Base-by-base conservation (phyloP, 1,284 basidiomycete species). In the Golubevia sp. region DNA sequence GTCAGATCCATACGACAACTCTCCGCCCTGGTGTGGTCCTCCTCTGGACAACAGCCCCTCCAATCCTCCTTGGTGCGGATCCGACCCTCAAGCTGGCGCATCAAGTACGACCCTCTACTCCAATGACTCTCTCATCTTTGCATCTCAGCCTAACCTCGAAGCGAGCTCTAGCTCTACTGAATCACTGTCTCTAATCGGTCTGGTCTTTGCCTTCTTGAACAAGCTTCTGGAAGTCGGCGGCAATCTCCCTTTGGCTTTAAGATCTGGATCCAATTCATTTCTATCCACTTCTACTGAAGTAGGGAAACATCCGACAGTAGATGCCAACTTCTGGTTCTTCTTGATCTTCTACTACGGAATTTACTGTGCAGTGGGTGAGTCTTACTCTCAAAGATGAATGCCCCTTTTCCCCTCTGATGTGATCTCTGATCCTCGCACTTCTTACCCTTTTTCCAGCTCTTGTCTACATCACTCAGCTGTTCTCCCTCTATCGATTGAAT, bases 391-490 rank as follows among this genome's bases (percentile, higher is more conserved):
- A 86, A 61, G 83, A 85, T 57, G 86, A 86, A 65, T 87, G 86
- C 62, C 85, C 83, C 68, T 86, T 86, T 74, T 87, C 86, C 73
- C 7, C 15, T 3, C 49, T 20, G 21, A 30, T 20, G 49, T 13
- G 49, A 0, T 2, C 34, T 11, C 27, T 55, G 3, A 2, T 59
- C n/a, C 25, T 27, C 38, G 64, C 44, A 52, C n/a, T 2, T 23
- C 49, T 18, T 24, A 48, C n/a, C n/a, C n/a, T 15, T 20, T 20
- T 38, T 3, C 49, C 66, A 63, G 84, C 85, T 56, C 81, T 88
- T 13, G 84, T 87, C 65, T 88, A 87, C 79, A 86, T 88, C 64
- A 88, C 87, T 15, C 87, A 87, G 64, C 84, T 88, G 6, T 88
- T 88, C 73, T 86, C 86, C 15, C 79, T 88, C 8, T 88, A 86